These are phyloP conservation scores for Aspergillus sparsus DNA, from an alignment of 495 filamentous ascomycete species.

Conservation along the genomic window DNA sequence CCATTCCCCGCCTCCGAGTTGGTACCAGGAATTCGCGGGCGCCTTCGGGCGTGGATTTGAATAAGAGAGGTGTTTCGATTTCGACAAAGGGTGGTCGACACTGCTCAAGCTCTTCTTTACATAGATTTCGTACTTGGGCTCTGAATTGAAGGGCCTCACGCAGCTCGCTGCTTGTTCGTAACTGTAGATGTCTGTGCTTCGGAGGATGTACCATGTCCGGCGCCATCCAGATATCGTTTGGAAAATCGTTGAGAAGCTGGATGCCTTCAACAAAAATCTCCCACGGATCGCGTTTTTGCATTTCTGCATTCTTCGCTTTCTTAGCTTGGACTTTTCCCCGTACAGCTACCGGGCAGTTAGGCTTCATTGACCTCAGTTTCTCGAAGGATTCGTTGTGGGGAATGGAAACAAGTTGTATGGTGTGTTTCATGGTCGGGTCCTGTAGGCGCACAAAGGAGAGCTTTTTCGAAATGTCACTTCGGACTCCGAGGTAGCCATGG, in stretches of 20 bases:
- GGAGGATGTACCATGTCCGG: constrained; percentile 69
- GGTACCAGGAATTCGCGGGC: constrained; percentile 96
- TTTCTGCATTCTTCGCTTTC: constrained; percentile 33
- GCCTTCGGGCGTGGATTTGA: constrained; percentile 97
- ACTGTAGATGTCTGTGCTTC: constrained; percentile 77
- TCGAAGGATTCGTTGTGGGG: constrained; percentile 44
- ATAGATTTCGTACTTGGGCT: constrained; percentile 47
- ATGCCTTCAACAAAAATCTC: constrained; percentile 68
- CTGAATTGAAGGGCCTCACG: constrained; percentile 64
- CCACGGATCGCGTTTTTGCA: constrained; percentile 39
- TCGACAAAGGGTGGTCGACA: constrained; percentile 61
- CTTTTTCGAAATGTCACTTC: constrained; percentile 63
- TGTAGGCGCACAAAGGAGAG: constrained; percentile 69
- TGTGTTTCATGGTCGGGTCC: constrained; percentile 47
- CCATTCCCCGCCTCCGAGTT: constrained; percentile 68
- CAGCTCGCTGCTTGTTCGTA: constrained; percentile 67
- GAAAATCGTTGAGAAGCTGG: constrained; percentile 70
- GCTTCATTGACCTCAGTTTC: constrained; percentile 47
- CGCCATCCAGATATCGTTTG: constrained; percentile 72
- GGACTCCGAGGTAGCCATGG: constrained; percentile 70
- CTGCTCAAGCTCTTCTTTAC: constrained; percentile 54
- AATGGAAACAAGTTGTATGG: constrained; percentile 57
- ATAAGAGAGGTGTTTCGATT: constrained; percentile 88
- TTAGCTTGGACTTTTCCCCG: constrained; percentile 51
- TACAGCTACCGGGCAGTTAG: constrained; percentile 55